Percentiles rank a stretch among this genome's conserved stretches.
These are phyloP conservation scores for Trypanosoma congolense DNA, from an alignment of 208 protist genomes.

Conservation along the genomic window DNA sequence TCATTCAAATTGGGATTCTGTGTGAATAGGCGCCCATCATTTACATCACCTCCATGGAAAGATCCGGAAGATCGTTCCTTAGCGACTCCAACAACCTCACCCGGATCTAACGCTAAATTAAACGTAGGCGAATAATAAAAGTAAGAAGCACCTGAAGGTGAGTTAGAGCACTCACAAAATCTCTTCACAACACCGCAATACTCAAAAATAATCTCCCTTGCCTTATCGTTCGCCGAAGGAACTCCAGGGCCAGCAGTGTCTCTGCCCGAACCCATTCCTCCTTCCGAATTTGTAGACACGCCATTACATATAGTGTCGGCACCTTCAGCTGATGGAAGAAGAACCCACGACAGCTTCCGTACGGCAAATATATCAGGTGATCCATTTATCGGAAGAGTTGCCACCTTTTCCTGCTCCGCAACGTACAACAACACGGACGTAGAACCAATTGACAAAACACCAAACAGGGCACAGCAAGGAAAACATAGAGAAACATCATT, in stretches of 20 bases:
- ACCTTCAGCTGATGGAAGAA: conserved; percentile 26
- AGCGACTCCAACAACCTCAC: conserved; percentile 25
- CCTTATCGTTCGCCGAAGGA: conserved; percentile 12
- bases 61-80: background rate
- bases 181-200: conserved; percentile 48
- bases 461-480: conserved; percentile 61
- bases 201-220: conserved; percentile 31
- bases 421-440: conserved; percentile 68
- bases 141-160: conserved; percentile 26
- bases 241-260: background rate
- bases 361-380: conserved; percentile 50
- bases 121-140: conserved; percentile 69
- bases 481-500: conserved; percentile 14
- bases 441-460: conserved; percentile 49
- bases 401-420: conserved; percentile 29
- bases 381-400: conserved; percentile 17
- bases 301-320: background rate
- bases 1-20: background rate
- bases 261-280: conserved; percentile 11
- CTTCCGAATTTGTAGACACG: background rate
- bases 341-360: conserved; percentile 43
- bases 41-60: background rate
- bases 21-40: background rate
- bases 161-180: conserved; percentile 40
- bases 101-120: conserved; percentile 50